Base-by-base conservation (phyloP, 345 rosid species). In the Salix udensis region DNA sequence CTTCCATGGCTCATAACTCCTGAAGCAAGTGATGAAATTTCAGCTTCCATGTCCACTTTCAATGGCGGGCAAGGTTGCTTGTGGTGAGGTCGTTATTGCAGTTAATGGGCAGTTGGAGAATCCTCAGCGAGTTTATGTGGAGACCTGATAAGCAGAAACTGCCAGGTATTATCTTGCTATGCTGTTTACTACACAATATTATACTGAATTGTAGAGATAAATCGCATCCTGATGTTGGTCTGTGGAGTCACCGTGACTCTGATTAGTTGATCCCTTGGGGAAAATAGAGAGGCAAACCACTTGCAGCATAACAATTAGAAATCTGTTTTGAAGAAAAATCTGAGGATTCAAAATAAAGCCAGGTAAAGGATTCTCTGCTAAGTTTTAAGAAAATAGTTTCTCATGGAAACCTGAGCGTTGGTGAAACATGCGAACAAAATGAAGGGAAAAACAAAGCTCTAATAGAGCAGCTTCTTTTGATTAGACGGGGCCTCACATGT, bases 1-100 rank as follows among this genome's bases (percentile, higher is more conserved):
- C 92, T 91, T 78, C 90, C 97, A 21, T 93, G 98, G 98, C 97
- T 95, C 61, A 81, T 93, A 73, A 96, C 96, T 74, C 98, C 98
- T 10, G 89, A 89, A 18, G 77, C 80, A 72, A 81, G 58, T 19
- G 75, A 86, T 36, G 84, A 77, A 19, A 83, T 82, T 31, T 81
- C 80, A 0, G 80, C 76, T 73, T 74, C 85, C 44, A 72, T 76
- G 79, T 70, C 87, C 65, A 75, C 67, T 36, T 93, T 91, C 82
- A 89, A 87, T 75, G 72, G 80, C 1, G 74, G 68, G 77, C 97
- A 65, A 90, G 97, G 83, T 79, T 67, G 68, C 88, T 91, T 6
- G 98, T 96, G 2, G 88, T 90, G 77, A 90, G 80, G 40, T 89
- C 96, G 24, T 87, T 93, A 79, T 84, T 84, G 70, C 97, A 91